Base-by-base conservation (phyloP, 768 basidiomycete species). In the Baorangia bicolor region DNA sequence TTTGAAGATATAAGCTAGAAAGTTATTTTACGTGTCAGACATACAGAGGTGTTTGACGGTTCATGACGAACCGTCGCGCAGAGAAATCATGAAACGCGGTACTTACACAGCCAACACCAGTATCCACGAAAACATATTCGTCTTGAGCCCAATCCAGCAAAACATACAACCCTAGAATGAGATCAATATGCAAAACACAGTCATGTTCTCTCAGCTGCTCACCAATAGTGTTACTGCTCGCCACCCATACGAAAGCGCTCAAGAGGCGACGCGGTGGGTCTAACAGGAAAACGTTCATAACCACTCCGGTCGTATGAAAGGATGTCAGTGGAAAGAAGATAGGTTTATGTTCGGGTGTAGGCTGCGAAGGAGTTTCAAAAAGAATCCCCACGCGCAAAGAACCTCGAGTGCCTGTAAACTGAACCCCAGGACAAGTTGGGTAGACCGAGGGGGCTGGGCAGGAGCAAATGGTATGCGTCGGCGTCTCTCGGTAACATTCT, bases 271-370 rank as follows among this genome's bases (percentile, higher is more conserved):
- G 75, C 5, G 79, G 75, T 0, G 87, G 86, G 61, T 89, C 87
- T 28, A 90, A 77, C 23, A 90, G 75, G 64, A 89, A 90, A 25
- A 90, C 83, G 60, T 88, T 88, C 86, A 89, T 88, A 13, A 89
- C 87, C 13, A 85, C 80, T 4, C 87, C 87, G 0, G 77, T 75
- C 0, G 84, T 87, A 58, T 79, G 79, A 62, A 88, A 89, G 12
- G 78, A 75, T 18, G 84, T 81, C n/a, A 87, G 77, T 46, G 76
- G 78, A 11, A 78, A 80, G 62, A 88, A 88, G 2, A 72, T 53
- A 1, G 87, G 87, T 21, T 73, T 63, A 10, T 51, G 41, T 44
- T 66, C 65, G 8, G 39, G 35, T 5, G 21, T 34, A 25, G 51
- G 38, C 10, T 62, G 65, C 4, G 43, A 54, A 18, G 52, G 20